phyloP scores from a whole-genome alignment of 768 basidiomycete genomes.

The Boletus sensibilis region DNA sequence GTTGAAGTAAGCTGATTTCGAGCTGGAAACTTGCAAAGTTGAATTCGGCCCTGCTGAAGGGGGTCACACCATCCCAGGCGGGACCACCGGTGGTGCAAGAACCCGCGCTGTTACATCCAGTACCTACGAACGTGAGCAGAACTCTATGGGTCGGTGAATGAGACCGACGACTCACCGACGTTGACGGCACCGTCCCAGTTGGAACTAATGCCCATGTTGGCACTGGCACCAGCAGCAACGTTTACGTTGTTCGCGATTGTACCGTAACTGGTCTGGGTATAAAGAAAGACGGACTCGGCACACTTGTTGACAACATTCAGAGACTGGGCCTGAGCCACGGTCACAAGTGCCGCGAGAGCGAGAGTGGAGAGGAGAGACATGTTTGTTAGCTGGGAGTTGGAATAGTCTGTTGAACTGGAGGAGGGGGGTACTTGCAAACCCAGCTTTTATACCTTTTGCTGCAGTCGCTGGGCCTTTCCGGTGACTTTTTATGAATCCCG shows the following conservation, averaged over 20 bases:
- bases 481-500: not conserved
- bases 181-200: constrained; percentile 34
- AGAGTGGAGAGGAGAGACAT: constrained; percentile 25
- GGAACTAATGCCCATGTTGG: constrained; percentile 31
- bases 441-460: constrained; percentile 16
- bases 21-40: constrained; percentile 25
- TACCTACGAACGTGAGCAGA: constrained; percentile 23
- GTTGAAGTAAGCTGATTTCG: not conserved
- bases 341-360: constrained; percentile 19
- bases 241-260: constrained; percentile 27
- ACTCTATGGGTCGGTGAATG: not conserved
- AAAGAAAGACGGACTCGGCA: constrained; percentile 28
- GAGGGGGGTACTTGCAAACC: not conserved
- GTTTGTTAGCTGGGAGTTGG: not conserved
- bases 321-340: constrained; percentile 27
- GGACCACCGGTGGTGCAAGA: constrained; percentile 32
- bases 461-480: not conserved
- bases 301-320: constrained; percentile 30
- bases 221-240: constrained; percentile 21
- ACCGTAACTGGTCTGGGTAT: constrained; percentile 31
- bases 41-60: constrained; percentile 35
- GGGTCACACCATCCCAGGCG: constrained; percentile 30
- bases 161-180: constrained; percentile 19
- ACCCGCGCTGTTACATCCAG: constrained; percentile 25
- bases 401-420: constrained; percentile 1